A percentile compares a stretch with the other conserved stretches of the same genome.
Conservation (phyloP, 495 filamentous ascomycete species). For the Neurospora sp. region DNA sequence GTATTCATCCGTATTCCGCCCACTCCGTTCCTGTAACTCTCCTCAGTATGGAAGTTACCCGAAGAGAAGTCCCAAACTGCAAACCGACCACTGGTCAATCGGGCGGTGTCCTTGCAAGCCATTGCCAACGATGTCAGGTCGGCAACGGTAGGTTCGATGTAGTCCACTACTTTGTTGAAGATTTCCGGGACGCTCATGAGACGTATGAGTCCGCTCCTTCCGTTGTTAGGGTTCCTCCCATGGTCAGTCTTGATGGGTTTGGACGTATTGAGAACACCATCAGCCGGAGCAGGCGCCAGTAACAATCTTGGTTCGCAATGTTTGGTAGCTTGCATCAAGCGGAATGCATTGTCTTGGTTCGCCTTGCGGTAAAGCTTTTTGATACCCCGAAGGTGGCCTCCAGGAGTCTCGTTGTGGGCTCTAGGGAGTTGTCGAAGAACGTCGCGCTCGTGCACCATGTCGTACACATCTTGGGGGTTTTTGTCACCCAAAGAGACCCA, state of each 20-base stretch:
- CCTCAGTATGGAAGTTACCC: neutral
- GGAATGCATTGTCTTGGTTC: neutral
- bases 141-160: conserved; percentile 4
- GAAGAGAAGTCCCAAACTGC: conserved; percentile 7
- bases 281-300: neutral
- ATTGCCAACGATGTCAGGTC: conserved; percentile 10
- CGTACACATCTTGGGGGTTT: neutral
- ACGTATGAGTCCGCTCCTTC: neutral
- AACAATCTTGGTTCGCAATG: neutral
- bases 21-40: neutral
- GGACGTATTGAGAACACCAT: neutral
- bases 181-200: conserved; percentile 6
- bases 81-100: neutral
- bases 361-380: neutral
- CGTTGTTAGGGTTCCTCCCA: neutral
- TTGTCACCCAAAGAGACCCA: neutral
- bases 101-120: conserved; percentile 2
- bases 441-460: neutral
- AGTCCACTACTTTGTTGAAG: neutral
- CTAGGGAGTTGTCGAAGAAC: neutral
- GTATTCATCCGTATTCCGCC: conserved; percentile 5
- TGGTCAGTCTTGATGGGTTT: neutral
- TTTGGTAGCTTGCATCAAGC: neutral
- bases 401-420: neutral
- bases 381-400: neutral